A percentile compares a stretch with the other conserved stretches of the same genome.
Conservation (phyloP, 306 rosid species). For the Begonia peltatifolia region DNA sequence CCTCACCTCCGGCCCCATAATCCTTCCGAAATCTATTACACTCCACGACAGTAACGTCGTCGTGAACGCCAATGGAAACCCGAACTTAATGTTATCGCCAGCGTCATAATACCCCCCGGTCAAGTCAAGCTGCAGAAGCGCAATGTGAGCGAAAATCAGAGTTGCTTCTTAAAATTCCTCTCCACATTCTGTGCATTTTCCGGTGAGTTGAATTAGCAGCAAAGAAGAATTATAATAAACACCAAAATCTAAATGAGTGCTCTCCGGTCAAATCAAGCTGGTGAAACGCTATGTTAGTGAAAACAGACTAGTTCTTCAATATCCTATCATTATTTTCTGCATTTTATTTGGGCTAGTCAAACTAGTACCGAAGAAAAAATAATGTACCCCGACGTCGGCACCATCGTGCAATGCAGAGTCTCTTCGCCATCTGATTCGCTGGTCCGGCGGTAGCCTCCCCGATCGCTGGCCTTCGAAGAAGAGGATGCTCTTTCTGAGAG, state of each 20-base stretch:
- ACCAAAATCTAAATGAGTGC: too few species aligned
- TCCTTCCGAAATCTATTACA: conserved; percentile 65
- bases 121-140: conserved; percentile 46
- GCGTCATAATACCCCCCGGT: conserved; percentile 95
- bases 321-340: not conserved
- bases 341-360: not conserved
- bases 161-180: too few species aligned
- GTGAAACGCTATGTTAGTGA: too few species aligned
- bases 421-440: conserved; percentile 82
- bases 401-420: conserved; percentile 90
- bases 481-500: conserved; percentile 79
- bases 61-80: conserved; percentile 98
- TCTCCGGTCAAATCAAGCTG: too few species aligned
- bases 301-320: too few species aligned
- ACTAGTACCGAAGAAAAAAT: too few species aligned
- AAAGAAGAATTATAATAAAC: too few species aligned
- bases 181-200: too few species aligned
- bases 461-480: conserved; percentile 99
- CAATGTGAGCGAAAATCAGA: too few species aligned
- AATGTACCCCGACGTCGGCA: conserved; percentile 43
- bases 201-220: conserved; percentile 10
- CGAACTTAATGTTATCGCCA: conserved; percentile 90
- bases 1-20: conserved; percentile 66
- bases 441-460: conserved; percentile 69
- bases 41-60: conserved; percentile 89